Conservation (phyloP, 2,329 filamentous ascomycete genomes). For the Aspergillus fructus region DNA sequence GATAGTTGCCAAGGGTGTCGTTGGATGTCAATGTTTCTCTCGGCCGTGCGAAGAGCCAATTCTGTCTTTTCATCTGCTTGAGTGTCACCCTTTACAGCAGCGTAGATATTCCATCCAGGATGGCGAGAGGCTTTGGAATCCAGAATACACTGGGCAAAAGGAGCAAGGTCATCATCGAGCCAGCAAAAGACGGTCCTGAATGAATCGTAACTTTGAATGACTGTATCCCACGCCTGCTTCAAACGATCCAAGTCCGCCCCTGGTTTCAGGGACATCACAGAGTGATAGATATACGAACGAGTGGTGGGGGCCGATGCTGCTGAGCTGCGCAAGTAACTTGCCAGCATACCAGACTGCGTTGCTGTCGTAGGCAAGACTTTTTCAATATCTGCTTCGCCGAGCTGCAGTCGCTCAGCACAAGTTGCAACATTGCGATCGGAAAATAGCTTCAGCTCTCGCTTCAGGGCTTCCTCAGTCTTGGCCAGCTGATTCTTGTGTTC, state of each 20-base stretch:
- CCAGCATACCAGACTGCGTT: conserved; percentile 36
- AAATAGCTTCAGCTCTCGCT: conserved; percentile 15
- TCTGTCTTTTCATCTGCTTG: conserved; percentile 8
- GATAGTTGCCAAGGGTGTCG: conserved; percentile 26
- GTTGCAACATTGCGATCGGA: conserved; percentile 13
- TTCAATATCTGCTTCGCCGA: conserved; percentile 21
- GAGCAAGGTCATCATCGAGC: conserved; percentile 33
- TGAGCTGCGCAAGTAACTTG: conserved; percentile 31
- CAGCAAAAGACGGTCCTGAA: conserved; percentile 33
- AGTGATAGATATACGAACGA: conserved; percentile 34
- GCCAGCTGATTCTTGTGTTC: too few relatives aligned
- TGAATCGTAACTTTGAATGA: conserved; percentile 29
- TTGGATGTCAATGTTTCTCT: conserved; percentile 15
- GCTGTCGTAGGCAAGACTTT: conserved; percentile 34
- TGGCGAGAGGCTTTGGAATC: conserved; percentile 3
- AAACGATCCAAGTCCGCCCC: conserved; percentile 23
- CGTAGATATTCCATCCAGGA: conserved; percentile 19
- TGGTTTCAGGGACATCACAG: conserved; percentile 25
- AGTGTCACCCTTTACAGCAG: conserved; percentile 16
- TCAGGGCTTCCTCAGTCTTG: not conserved
- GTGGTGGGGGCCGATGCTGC: conserved; percentile 11
- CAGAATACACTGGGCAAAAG: conserved; percentile 37
- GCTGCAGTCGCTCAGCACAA: conserved; percentile 20
- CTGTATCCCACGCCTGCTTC: conserved; percentile 24
- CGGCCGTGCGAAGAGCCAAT: conserved; percentile 17